These are phyloP conservation scores for Saccharum officinarum DNA, from an alignment of 176 grass and related monocot genomes.

Conservation along the genomic window DNA sequence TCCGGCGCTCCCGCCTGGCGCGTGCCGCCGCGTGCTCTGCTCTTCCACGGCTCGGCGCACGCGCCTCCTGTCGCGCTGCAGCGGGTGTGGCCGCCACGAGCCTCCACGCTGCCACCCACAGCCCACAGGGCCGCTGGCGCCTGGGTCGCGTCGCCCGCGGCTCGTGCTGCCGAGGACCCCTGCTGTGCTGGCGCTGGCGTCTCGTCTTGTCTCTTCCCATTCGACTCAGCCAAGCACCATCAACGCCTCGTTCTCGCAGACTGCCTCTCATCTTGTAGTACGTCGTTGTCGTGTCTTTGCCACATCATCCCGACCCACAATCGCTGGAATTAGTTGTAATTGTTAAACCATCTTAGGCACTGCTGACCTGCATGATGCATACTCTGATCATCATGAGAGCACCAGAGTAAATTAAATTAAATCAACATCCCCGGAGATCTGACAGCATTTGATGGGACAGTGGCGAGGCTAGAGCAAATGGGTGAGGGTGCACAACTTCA, in stretches of 20 bases:
- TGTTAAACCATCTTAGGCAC: no score
- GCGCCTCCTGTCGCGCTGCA: neutral
- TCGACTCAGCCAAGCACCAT: neutral
- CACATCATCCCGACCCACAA: no score
- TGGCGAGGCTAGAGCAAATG: no score
- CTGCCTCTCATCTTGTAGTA: no score
- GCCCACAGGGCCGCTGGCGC: neutral
- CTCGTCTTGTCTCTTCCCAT: neutral
- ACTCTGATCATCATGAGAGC: neutral
- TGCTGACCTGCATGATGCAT: no score
- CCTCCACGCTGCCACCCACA: neutral
- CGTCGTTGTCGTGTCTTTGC: no score
- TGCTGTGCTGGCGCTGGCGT: neutral
- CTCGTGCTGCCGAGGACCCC: neutral
- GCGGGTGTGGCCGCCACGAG: slow-evolving; percentile 8
- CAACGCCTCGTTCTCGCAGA: no score
- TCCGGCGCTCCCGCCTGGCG: neutral
- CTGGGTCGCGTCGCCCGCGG: neutral
- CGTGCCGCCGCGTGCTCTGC: slow-evolving; percentile 49
- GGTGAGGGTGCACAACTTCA: no score
- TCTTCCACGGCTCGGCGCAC: neutral
- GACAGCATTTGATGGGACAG: neutral
- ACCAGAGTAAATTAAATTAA: neutral
- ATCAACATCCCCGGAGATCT: neutral
- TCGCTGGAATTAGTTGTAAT: no score